phyloP scores from a whole-genome alignment of 768 basidiomycete species.

The Ephemerocybe angulata region DNA sequence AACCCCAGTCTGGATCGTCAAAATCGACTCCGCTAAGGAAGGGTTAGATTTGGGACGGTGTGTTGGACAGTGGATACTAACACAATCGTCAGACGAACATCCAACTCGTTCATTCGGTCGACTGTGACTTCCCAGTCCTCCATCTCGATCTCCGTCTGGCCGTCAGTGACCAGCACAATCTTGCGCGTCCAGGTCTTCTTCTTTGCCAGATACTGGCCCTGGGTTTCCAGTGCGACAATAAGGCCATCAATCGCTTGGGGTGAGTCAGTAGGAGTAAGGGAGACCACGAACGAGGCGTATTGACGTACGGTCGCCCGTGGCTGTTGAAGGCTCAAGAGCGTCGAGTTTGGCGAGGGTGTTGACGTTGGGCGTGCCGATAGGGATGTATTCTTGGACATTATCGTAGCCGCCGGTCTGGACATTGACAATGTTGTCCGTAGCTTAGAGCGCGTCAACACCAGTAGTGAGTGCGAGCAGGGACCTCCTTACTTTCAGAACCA shows the following conservation, averaged over 20 bases:
- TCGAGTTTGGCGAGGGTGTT: slow-evolving; percentile 64
- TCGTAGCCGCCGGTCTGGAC: slow-evolving; percentile 67
- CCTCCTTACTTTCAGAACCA: slow-evolving; percentile 68
- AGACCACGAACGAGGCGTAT: background rate
- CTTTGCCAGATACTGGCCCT: slow-evolving; percentile 57
- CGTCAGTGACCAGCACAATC: slow-evolving; percentile 82
- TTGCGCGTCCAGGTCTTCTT: slow-evolving; percentile 87
- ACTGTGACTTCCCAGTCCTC: slow-evolving; percentile 74
- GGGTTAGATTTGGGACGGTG: slow-evolving; percentile 5
- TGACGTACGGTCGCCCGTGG: slow-evolving; percentile 63
- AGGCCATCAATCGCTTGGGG: slow-evolving; percentile 75
- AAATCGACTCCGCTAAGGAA: slow-evolving; percentile 79
- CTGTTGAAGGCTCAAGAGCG: slow-evolving; percentile 51
- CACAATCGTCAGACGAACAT: slow-evolving; percentile 68
- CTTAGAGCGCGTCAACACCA: slow-evolving; percentile 29
- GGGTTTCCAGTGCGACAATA: slow-evolving; percentile 82
- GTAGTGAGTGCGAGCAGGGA: background rate
- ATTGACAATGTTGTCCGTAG: slow-evolving; percentile 64
- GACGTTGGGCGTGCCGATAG: slow-evolving; percentile 63
- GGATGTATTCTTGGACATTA: slow-evolving; percentile 65
- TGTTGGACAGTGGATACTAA: slow-evolving; percentile 28
- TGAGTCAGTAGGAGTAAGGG: background rate
- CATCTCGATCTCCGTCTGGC: slow-evolving; percentile 65
- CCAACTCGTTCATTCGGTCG: slow-evolving; percentile 56
- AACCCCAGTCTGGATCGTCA: slow-evolving; percentile 65